Evolutionary conservation across 192 early-diverging fungal genomes (phyloP), one percentile per base, ranked within the genome.

Genomic region (Thamnidium elegans): DNA sequence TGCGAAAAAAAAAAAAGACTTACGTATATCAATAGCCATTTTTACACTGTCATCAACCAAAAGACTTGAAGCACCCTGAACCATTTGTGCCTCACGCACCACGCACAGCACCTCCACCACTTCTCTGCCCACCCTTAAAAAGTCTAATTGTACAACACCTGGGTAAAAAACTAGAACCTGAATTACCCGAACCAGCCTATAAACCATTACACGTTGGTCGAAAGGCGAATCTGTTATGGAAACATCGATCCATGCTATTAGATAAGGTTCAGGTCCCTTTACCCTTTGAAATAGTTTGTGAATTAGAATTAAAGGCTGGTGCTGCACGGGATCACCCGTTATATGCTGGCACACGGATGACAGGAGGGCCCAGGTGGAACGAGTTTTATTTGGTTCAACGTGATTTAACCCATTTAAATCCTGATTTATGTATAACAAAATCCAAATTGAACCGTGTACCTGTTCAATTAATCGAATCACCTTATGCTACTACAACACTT

Each of bases 151-250:
- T 3, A 0, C 32, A 60, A 5, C 8, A 54, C 11, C 0, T 60
- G 11, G 1, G 2, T 4, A 71, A 62, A 20, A 17, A 58, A 20
- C 9, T 68, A 1, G 62, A 71, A 13, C 74, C 74, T 1, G 36
- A 56, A 30, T 30, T 76, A 4, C 74, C 74, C 9, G 45, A 34
- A 7, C 66, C 74, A 6, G 19, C 8, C 1, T 71, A 63, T 30
- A 76, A 76, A 44, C 74, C 74, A 1, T 30, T 76, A 9, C 74
- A 76, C 55, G 34, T 34, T 19, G 69, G 69, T 7, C 45, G 74
- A n/a, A 47, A 71, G 20, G 74, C 69, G 3, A 76, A 76, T 19
- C 39, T 71, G n/a, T 19, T 76, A 20, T 76, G 74, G 74, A n/a
- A n/a, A 10, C 63, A 66, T 48, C 69, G 74, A 13, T 68, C 65